Evolutionary conservation across 208 protist genomes (phyloP).

Genomic region (Angomonas ambiguus): DNA sequence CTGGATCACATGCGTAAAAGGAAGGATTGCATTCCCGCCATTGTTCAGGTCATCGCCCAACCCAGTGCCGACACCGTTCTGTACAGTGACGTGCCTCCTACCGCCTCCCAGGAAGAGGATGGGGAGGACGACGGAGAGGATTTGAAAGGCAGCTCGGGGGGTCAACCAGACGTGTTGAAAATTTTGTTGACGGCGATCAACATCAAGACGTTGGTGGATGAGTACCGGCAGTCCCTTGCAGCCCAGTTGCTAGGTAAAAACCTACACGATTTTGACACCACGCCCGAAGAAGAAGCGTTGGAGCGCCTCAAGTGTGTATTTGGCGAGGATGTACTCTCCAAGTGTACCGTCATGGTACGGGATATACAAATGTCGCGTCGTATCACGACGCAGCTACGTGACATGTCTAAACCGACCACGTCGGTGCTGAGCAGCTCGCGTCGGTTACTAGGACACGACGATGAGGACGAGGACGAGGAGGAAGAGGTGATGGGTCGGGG

Average conservation of each 20-base stretch:
- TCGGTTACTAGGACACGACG: background rate
- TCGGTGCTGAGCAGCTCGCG: background rate
- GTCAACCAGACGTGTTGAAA: slow-evolving; percentile 59
- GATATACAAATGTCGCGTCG: slow-evolving; percentile 79
- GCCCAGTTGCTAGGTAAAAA: slow-evolving; percentile 58
- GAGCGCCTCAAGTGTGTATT: slow-evolving; percentile 85
- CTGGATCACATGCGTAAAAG: slow-evolving; percentile 72
- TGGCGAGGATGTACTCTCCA: slow-evolving; percentile 61
- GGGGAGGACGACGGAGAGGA: slow-evolving; percentile 4
- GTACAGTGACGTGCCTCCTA: background rate
- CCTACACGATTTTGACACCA: slow-evolving; percentile 80
- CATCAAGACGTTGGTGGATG: slow-evolving; percentile 52
- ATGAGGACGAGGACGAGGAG: background rate
- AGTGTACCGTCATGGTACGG: slow-evolving; percentile 80
- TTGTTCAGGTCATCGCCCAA: slow-evolving; percentile 79
- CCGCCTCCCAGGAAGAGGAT: background rate
- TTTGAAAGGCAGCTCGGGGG: background rate
- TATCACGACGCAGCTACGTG: slow-evolving; percentile 56
- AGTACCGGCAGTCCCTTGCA: slow-evolving; percentile 72
- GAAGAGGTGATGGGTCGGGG: slow-evolving; percentile 8
- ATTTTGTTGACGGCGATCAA: slow-evolving; percentile 76
- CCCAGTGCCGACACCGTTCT: slow-evolving; percentile 38
- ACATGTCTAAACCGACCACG: slow-evolving; percentile 7
- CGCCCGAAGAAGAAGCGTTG: slow-evolving; percentile 74
- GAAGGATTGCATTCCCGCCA: slow-evolving; percentile 69